Evolutionary conservation across 805 yeast genomes (phyloP).

Genomic region (Yueomyces sinensis): DNA sequence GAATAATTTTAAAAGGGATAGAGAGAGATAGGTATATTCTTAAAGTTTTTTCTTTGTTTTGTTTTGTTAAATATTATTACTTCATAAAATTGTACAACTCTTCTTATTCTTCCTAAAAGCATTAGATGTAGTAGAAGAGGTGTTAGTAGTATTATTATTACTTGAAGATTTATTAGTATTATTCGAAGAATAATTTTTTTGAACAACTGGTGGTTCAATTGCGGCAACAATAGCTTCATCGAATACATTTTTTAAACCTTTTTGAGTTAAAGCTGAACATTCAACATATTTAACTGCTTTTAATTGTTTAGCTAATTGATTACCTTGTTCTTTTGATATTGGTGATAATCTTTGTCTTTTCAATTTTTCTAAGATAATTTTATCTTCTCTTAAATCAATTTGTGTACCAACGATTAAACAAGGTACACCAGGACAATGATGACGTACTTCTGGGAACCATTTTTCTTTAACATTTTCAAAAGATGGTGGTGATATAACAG

Average conservation of each 20-base stretch:
- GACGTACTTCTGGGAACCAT: slow-evolving; percentile 98
- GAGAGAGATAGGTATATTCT: slow-evolving; percentile 20
- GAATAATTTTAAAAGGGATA: too few species aligned
- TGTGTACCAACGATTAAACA: slow-evolving; percentile 96
- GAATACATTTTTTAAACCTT: slow-evolving; percentile 94
- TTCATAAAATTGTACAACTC: background rate
- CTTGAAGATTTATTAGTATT: background rate
- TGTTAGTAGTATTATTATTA: background rate
- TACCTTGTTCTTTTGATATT: slow-evolving; percentile 78
- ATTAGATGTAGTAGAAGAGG: background rate
- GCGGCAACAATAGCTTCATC: slow-evolving; percentile 99
- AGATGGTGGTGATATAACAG: slow-evolving; percentile 93
- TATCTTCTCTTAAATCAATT: slow-evolving; percentile 88
- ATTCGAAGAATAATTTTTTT: slow-evolving; percentile 31
- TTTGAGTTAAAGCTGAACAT: slow-evolving; percentile 94
- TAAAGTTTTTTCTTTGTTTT: slow-evolving; percentile 7
- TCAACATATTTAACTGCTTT: slow-evolving; percentile 95
- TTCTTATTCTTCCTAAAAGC: background rate
- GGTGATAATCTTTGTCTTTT: slow-evolving; percentile 67
- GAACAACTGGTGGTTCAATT: slow-evolving; percentile 87
- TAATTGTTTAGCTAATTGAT: slow-evolving; percentile 81
- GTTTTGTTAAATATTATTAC: too few species aligned
- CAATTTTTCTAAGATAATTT: slow-evolving; percentile 76
- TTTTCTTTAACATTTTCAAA: slow-evolving; percentile 96
- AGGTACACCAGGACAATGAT: slow-evolving; percentile 97